phyloP scores from a whole-genome alignment of 108 stramenopile genomes.

The Fragilaria crotonensis region DNA sequence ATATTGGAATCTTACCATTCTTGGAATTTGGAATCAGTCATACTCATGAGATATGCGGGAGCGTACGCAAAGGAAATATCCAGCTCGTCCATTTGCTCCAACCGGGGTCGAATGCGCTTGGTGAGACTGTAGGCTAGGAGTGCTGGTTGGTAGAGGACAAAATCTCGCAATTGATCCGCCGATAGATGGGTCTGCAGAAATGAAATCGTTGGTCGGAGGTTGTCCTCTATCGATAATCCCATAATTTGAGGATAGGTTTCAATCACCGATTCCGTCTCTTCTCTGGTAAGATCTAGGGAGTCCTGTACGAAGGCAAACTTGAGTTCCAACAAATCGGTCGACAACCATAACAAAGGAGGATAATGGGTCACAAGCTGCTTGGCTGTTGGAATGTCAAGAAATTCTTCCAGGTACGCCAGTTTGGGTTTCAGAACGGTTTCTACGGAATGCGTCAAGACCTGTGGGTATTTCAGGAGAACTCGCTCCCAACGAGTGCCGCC shows the following conservation, averaged over 20 bases:
- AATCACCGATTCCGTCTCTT: slow-evolving; percentile 20
- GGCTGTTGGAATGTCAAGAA: background rate
- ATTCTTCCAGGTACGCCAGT: background rate
- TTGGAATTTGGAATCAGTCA: slow-evolving; percentile 34
- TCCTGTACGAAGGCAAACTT: slow-evolving; percentile 29
- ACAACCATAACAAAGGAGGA: slow-evolving; percentile 35
- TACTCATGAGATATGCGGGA: slow-evolving; percentile 36
- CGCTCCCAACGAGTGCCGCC: background rate
- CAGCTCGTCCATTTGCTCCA: slow-evolving; percentile 15
- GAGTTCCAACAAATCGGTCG: slow-evolving; percentile 18
- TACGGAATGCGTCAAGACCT: background rate
- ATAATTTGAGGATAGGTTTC: slow-evolving; percentile 38
- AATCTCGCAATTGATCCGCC: slow-evolving; percentile 22
- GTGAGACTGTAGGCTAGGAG: slow-evolving; percentile 37
- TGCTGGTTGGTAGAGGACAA: slow-evolving; percentile 42
- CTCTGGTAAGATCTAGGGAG: slow-evolving; percentile 9
- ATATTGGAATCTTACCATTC: slow-evolving; percentile 24
- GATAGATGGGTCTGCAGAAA: slow-evolving; percentile 20
- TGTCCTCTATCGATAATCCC: slow-evolving; percentile 29
- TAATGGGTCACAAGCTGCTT: slow-evolving; percentile 25
- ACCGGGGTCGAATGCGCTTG: slow-evolving; percentile 22
- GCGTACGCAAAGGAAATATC: slow-evolving; percentile 28
- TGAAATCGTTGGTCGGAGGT: slow-evolving; percentile 27
- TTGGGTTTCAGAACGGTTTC: background rate
- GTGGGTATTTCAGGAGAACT: slow-evolving; percentile 4